Base-by-base conservation (phyloP, 495 filamentous ascomycete genomes). In the Apiosordaria backusii region DNA sequence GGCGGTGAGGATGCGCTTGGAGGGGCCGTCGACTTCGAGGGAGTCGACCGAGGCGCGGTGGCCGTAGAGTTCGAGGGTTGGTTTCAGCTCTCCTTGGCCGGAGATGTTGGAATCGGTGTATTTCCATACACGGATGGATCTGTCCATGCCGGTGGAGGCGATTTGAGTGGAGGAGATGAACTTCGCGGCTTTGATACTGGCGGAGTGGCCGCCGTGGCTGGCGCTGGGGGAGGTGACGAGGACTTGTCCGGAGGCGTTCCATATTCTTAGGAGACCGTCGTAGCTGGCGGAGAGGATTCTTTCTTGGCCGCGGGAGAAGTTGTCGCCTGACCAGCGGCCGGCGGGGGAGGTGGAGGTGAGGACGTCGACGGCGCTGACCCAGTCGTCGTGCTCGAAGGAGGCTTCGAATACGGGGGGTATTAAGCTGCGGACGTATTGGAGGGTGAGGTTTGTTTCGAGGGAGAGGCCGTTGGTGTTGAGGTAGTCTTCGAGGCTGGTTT, bases 311-410 rank as follows among this genome's bases (percentile, higher is more conserved):
- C 74, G 62, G 68, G 76, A 71, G 76, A 85, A 71, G 63, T 69
- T 67, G 60, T 77, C 66, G 75, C 76, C 75, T 19, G 74, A 76
- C 86, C 86, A 88, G 54, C 76, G 78, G 22, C 82, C 87, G 22
- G 90, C 87, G 52, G 80, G 76, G 16, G 88, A 92, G 40, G 82
- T 86, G 21, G 70, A 75, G 0, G 90, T 93, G 21, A 94, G 84
- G 4, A 96, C 87, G 71, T 97, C 92, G n/a, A 97, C 89, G n/a
- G 86, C 83, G 75, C 89, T 90, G 35, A 99, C 90, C 95, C 95
- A 99, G 72, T 97, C 94, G 71, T 97, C 93, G 74, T 98, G 93
- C 79, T 97, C 87, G 77, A 96, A 97, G 63, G 89, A 91, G 5
- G 93, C 87, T 53, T 93, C 86, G 75, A 92, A 90, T 15, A 89